phyloP scores from a whole-genome alignment of 331 rosid species.

The Erythrophleum ivorense region DNA sequence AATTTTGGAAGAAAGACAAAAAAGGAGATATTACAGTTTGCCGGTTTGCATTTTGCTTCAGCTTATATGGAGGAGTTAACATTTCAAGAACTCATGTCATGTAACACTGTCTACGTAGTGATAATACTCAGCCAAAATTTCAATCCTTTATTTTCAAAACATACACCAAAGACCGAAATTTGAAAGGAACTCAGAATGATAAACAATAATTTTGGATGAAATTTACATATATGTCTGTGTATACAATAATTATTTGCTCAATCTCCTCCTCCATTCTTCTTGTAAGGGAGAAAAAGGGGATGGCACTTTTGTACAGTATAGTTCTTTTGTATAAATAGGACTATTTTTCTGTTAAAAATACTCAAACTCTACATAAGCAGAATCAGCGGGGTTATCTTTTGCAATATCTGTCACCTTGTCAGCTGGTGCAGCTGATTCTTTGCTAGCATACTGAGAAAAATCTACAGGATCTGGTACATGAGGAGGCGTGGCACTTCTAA shows the following conservation, averaged over 20 bases:
- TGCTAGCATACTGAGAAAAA: conserved; percentile 67
- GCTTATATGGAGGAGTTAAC: background rate
- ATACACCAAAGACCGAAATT: background rate
- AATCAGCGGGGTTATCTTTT: conserved; percentile 46
- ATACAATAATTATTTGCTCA: conserved; percentile 34
- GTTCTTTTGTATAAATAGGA: conserved; percentile 20
- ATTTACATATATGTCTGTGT: conserved; percentile 41
- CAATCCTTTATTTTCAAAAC: conserved; percentile 14
- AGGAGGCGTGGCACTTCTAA: conserved; percentile 86
- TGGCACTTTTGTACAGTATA: conserved; percentile 48
- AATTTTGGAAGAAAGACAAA: background rate
- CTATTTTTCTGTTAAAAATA: conserved; percentile 59
- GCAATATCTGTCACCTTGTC: conserved; percentile 51
- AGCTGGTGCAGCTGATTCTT: conserved; percentile 50
- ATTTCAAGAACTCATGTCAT: conserved; percentile 6
- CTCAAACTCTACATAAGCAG: conserved; percentile 70
- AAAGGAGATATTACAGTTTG: background rate
- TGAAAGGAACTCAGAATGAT: background rate
- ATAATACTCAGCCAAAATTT: background rate
- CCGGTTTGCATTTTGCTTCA: background rate
- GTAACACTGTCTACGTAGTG: background rate
- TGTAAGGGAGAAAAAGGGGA: conserved; percentile 14
- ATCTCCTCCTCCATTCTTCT: conserved; percentile 15
- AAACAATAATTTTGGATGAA: conserved; percentile 37
- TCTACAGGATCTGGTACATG: conserved; percentile 74